Evolutionary conservation across 2,329 filamentous ascomycete genomes (phyloP).

Genomic region (Diaporthe longicolla): DNA sequence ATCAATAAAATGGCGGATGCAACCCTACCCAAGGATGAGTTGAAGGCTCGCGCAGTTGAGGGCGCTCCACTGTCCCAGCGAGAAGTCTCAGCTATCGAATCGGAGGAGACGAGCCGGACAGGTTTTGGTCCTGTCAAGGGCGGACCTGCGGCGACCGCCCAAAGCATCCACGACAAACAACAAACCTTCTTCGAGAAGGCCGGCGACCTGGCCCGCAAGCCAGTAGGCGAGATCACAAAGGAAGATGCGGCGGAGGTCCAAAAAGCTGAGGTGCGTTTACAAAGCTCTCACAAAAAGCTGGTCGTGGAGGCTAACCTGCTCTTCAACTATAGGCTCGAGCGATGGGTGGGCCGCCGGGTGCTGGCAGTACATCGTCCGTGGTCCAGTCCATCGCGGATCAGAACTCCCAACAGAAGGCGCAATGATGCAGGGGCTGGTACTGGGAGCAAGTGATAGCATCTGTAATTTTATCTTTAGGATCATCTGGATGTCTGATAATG

Average conservation of each 20-base stretch:
- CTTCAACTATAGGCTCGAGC: neutral
- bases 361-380: no score
- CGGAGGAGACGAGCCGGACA: conserved; percentile 49
- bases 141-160: conserved; percentile 51
- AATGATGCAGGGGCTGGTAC: no score
- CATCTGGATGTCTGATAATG: no score
- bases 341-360: no score
- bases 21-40: conserved; percentile 10
- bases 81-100: neutral
- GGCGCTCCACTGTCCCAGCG: neutral
- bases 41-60: conserved; percentile 15
- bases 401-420: no score
- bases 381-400: no score
- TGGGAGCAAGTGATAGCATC: no score
- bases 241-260: conserved; percentile 40
- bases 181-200: conserved; percentile 51
- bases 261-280: neutral
- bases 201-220: conserved; percentile 50
- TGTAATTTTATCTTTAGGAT: no score
- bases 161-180: conserved; percentile 53
- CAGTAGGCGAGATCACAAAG: conserved; percentile 48
- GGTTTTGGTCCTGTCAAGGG: conserved; percentile 51
- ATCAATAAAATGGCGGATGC: neutral
- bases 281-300: neutral
- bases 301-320: neutral